Evolutionary conservation across 1,284 basidiomycete genomes (phyloP), one percentile per base, ranked within the genome.

Genomic region (Pulchroboletus neoregius): DNA sequence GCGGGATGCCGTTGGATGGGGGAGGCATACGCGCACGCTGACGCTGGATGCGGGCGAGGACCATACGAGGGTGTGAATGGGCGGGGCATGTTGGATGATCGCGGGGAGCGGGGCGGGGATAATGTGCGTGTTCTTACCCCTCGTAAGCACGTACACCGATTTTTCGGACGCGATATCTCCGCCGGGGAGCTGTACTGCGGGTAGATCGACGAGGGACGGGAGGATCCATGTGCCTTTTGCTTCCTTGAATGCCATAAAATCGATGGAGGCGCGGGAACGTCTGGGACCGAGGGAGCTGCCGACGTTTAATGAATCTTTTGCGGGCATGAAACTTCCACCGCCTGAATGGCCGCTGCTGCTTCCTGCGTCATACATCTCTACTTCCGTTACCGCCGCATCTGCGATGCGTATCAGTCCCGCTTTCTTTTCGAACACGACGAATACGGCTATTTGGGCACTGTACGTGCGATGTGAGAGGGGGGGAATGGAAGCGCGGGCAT

Each of bases 401-500:
- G 79, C 78, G 28, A 91, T 64, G 23, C 87, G 82, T 55, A 91
- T 89, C 63, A 87, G 71, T 18, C 81, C 79, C 1, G 87, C 86
- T 58, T 86, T 90, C 68, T 91, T 91, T 61, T 90, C 88, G 59
- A 91, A 91, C 22, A 82, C 69, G 46, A 88, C 79, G 56, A 90
- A 90, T 10, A 91, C 69, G 53, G 79, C 80, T 56, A 86, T 77
- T 53, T 89, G 87, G 2, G 76, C 74, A 18, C 81, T 80, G 57
- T 84, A 84, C 43, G 70, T 70, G 39, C 72, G 64, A 28, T 68
- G 66, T 3, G 54, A 51, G n/a, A 48, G 45, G 8, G 51, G 48
- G 30, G 39, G 23, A 28, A 46, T 30, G 54, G 55, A 65, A 26
- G 46, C 24, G 58, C 65, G 62, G 34, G 7, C 48, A 31, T 45